Evolutionary conservation across 2,329 filamentous ascomycete genomes (phyloP).

Genomic region (Pestalotiopsis sp.): DNA sequence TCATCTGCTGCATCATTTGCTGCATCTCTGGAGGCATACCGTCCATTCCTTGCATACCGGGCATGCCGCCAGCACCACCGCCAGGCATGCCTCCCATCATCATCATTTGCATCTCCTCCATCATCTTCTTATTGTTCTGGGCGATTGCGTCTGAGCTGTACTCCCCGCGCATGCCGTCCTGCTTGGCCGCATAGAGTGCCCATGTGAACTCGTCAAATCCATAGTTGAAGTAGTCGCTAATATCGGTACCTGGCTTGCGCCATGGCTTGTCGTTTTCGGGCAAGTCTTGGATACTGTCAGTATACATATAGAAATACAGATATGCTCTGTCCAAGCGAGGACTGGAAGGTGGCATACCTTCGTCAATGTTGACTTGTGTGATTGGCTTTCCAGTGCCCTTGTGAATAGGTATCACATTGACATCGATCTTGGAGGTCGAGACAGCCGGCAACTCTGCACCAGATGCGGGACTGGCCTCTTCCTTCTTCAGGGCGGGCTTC

Average conservation of each 20-base stretch:
- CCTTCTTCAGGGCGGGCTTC: conserved; percentile 49
- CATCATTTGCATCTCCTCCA: conserved; percentile 68
- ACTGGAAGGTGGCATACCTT: conserved; percentile 41
- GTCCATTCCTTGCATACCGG: conserved; percentile 58
- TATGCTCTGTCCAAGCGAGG: neutral
- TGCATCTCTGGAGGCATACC: conserved; percentile 68
- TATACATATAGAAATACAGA: neutral
- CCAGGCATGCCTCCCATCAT: conserved; percentile 59
- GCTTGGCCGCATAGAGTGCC: conserved; percentile 90
- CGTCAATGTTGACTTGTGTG: conserved; percentile 72
- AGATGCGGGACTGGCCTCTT: conserved; percentile 33
- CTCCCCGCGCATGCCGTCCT: conserved; percentile 75
- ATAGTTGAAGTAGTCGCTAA: conserved; percentile 98
- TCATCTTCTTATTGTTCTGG: conserved; percentile 74
- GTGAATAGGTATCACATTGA: conserved; percentile 80
- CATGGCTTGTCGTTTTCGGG: conserved; percentile 88
- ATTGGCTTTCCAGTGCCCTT: conserved; percentile 79
- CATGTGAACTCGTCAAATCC: conserved; percentile 98
- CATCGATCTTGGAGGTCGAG: conserved; percentile 79
- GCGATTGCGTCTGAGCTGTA: conserved; percentile 67
- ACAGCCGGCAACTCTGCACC: conserved; percentile 53
- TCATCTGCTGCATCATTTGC: conserved; percentile 70
- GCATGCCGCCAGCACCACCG: conserved; percentile 30
- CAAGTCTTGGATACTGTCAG: conserved; percentile 48
- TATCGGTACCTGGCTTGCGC: conserved; percentile 90